These are phyloP conservation scores for Spinellus fusiger DNA, from an alignment of 192 early-diverging fungal species.

Conservation along the genomic window DNA sequence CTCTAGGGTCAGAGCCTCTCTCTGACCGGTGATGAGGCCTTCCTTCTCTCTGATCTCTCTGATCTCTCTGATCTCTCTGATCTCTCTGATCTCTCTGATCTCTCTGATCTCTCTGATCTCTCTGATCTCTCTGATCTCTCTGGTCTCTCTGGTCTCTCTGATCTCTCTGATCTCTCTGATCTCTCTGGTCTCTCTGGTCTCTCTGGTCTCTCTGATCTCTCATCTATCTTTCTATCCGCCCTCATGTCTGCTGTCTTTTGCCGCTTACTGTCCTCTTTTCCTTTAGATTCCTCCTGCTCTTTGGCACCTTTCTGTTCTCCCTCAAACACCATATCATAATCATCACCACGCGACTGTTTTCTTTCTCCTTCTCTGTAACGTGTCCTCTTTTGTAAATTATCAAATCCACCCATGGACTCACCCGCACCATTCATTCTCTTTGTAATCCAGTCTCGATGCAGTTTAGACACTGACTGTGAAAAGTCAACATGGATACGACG, in stretches of 20 bases:
- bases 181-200: too few species aligned
- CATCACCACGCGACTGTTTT: conserved; percentile 14
- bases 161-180: too few species aligned
- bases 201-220: too few species aligned
- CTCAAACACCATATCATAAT: conserved; percentile 49
- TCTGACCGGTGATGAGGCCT: background rate
- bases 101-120: background rate
- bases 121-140: background rate
- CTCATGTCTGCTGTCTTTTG: background rate
- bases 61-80: background rate
- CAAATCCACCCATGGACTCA: conserved; percentile 38
- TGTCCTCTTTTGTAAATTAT: conserved; percentile 44
- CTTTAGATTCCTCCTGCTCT: background rate
- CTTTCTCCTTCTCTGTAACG: conserved; percentile 42
- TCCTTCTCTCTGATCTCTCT: background rate
- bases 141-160: too few species aligned
- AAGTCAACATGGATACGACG: conserved; percentile 96
- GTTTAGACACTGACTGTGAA: conserved; percentile 87
- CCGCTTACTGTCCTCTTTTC: background rate
- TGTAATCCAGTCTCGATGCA: conserved; percentile 74
- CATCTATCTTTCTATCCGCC: background rate
- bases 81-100: background rate
- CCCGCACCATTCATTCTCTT: conserved; percentile 32
- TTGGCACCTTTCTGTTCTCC: background rate
- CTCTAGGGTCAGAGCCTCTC: background rate